Base-by-base conservation (phyloP, 108 stramenopile species). In the Cyclotella choctawhatcheeana region DNA sequence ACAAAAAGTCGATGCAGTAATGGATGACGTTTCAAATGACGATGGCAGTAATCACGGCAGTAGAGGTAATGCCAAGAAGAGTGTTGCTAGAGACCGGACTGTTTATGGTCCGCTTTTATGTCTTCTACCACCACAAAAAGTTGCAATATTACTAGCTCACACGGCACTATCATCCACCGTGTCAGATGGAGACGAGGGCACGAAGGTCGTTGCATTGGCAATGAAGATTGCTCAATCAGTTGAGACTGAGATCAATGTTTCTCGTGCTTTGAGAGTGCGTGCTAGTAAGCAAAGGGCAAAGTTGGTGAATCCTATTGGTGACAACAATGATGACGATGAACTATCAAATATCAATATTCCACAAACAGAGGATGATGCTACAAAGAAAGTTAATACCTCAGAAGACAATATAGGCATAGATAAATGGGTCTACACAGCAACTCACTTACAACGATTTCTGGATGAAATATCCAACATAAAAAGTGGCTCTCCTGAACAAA, bases 81-180 rank as follows among this genome's bases (percentile, higher is more conserved):
- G 33, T 43, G 53, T 50, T 14, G 89, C 70, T 4, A 74, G 64
- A 44, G 85, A 86, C 34, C 43, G 82, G 61, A 71, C 70, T 34
- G 54, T 64, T 33, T 96, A 93, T 61, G 97, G 97, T 7, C 93
- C 95, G 0, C 84, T 89, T 44, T 72, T 98, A 3, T 88, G 94
- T 66, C 76, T 91, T 1, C 62, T 98, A 24, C 87, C 82, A 50
- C 82, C 95, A 16, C 87, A 89, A 45, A 96, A 97, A 64, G 82
- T 98, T 58, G 94, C 98, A 6, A 91, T 97, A 27, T 83, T 98
- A 32, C n/a, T 86, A 2, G 82, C 93, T 27, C 93, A 97, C 67
- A 84, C 86, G 18, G 90, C 89, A 29, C 71, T 93, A 34, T 85
- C 80, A 22, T 58, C 74, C 43, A 52, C 84, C 12, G 65, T 97